Percentiles rank a stretch among this genome's conserved stretches.
These are phyloP conservation scores for Hanseniaspora sp. DNA, from an alignment of 1,139 yeast genomes.

Conservation along the genomic window DNA sequence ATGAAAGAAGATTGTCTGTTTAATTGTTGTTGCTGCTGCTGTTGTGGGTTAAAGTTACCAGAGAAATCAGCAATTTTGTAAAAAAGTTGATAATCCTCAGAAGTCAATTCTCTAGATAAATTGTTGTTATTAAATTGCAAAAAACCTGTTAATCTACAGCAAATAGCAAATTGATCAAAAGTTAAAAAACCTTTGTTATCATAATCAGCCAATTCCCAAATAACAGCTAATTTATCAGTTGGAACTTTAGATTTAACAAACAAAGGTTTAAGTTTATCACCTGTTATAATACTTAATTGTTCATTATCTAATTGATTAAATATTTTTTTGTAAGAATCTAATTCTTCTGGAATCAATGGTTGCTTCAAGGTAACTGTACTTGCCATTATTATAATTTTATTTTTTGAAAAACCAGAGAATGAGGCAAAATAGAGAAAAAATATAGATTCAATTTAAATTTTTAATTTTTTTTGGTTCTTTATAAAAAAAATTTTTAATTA, in stretches of 20 bases:
- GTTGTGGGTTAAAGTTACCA: constrained; percentile 25
- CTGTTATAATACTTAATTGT: constrained; percentile 71
- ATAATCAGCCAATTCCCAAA: constrained; percentile 87
- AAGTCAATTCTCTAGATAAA: not conserved
- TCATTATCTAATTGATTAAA: constrained; percentile 75
- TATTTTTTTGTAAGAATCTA: constrained; percentile 56
- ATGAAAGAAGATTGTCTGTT: constrained; percentile 17
- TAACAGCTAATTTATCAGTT: constrained; percentile 68
- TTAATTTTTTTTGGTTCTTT: too few relatives aligned
- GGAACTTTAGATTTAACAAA: constrained; percentile 81
- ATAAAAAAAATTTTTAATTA: too few relatives aligned
- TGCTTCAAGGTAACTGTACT: constrained; percentile 23
- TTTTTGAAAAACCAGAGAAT: not conserved
- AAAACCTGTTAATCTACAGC: constrained; percentile 82
- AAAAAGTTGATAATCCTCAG: constrained; percentile 16
- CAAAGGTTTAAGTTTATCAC: constrained; percentile 75
- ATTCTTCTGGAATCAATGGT: constrained; percentile 67
- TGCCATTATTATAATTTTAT: not conserved
- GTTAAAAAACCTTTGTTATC: constrained; percentile 77
- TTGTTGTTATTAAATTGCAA: constrained; percentile 41
- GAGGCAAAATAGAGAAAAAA: too few relatives aligned
- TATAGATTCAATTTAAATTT: too few relatives aligned
- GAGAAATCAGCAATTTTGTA: constrained; percentile 22
- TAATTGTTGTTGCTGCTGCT: constrained; percentile 17
- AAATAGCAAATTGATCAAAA: constrained; percentile 70